Evolutionary conservation across 139 green algal genomes (phyloP), one percentile per base, ranked within the genome.

Genomic region (Chlorella vulgaris): DNA sequence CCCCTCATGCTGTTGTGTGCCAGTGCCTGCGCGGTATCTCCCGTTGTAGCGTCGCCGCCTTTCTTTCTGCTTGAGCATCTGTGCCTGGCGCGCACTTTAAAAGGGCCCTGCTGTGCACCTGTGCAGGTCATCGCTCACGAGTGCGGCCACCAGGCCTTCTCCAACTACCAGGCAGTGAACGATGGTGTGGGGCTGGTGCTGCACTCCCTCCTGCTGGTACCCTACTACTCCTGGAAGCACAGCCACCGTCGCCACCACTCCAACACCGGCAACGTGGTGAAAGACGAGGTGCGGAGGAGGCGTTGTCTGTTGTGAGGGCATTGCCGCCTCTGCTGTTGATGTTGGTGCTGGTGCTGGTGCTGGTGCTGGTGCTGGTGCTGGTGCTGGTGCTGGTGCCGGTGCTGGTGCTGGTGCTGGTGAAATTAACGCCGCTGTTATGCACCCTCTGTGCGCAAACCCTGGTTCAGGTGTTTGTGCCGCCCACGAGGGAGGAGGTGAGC

Each of bases 171-270:
- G 63, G 67, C 60, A 26, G 66, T 96, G 8, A 96, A 97, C 74
- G 94, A 98, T 77, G 62, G 61, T 10, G 93, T 98, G 4, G 94
- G 94, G 10, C 84, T 96, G 47, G 71, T 95, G 6, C 81, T 96
- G 38, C 94, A 98, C 86, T 93, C 91, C 5, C 61, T 85, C 18
- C 90, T 98, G 40, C 85, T 98, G 58, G 93, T 98, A 31, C 94
- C 94, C 19, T 98, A 98, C 82, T 98, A 91, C 79, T 92, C 85
- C 28, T 97, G 94, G 94, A 98, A 98, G 91, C 93, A 98, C 84
- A 94, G 88, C 3, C 95, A 98, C 85, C 81, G 92, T 13, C 85
- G 95, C 18, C 95, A 98, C 83, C 95, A 98, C 86, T 90, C 88
- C 75, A 95, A 97, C 91, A 98, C 94, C 15, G 93, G 89, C 68